Conservation (phyloP, 2,329 filamentous ascomycete species). For the Nothomitra cinnamomea region DNA sequence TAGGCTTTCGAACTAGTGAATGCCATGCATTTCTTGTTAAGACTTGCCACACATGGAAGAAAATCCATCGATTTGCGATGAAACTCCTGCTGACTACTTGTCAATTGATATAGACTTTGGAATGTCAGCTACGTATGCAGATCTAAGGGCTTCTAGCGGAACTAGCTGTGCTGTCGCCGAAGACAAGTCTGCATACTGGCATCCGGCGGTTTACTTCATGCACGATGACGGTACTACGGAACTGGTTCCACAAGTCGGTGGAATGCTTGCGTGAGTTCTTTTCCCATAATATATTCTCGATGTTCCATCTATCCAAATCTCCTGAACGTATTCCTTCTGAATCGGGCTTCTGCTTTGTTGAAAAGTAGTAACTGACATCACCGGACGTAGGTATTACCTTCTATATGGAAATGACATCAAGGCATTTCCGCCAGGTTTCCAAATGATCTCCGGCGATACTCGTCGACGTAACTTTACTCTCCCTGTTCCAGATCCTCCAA, state of each 20-base stretch:
- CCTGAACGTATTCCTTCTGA: background rate
- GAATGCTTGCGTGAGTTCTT: slow-evolving; percentile 62
- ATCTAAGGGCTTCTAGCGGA: slow-evolving; percentile 46
- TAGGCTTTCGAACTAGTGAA: background rate
- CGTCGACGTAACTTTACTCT: slow-evolving; percentile 51
- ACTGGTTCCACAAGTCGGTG: slow-evolving; percentile 57
- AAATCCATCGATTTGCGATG: background rate
- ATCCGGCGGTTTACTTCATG: slow-evolving; percentile 61
- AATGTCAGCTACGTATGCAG: slow-evolving; percentile 35
- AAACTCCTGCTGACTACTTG: background rate
- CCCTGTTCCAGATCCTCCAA: slow-evolving; percentile 47
- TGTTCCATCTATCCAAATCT: slow-evolving; percentile 5
- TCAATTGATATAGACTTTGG: slow-evolving; percentile 39
- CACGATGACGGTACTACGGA: slow-evolving; percentile 49
- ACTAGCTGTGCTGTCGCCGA: slow-evolving; percentile 66
- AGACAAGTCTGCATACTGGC: slow-evolving; percentile 84
- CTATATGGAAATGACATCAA: slow-evolving; percentile 47
- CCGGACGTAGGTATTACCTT: slow-evolving; percentile 57
- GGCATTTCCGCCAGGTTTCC: slow-evolving; percentile 61
- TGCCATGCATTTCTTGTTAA: too few relatives aligned
- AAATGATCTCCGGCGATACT: slow-evolving; percentile 65
- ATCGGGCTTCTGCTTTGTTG: background rate
- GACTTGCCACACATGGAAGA: too few relatives aligned
- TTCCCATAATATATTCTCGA: background rate
- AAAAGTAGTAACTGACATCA: slow-evolving; percentile 10